Evolutionary conservation across 2,329 filamentous ascomycete genomes (phyloP).

Genomic region (Cadophora malorum): DNA sequence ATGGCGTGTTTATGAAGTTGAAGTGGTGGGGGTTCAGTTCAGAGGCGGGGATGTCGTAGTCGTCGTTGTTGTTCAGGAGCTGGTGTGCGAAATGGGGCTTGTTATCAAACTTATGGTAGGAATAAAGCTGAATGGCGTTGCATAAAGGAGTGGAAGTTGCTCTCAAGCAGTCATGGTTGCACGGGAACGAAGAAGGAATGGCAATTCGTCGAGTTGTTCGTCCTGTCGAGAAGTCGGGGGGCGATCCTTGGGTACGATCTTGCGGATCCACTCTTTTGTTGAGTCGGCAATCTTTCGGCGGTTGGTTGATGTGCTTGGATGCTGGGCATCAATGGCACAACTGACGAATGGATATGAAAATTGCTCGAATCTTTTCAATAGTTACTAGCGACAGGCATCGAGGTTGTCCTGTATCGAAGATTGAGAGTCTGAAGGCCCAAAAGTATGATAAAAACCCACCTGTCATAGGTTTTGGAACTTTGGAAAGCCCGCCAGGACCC

Average conservation of each 20-base stretch:
- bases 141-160: constrained; percentile 29
- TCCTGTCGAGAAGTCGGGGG: constrained; percentile 15
- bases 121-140: constrained; percentile 14
- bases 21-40: constrained; percentile 16
- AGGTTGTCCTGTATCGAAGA: background rate
- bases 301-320: constrained; percentile 9
- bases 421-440: background rate
- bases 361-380: background rate
- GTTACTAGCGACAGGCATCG: background rate
- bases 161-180: constrained; percentile 27
- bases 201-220: constrained; percentile 33
- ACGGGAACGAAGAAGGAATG: constrained; percentile 30
- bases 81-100: background rate
- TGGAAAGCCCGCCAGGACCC: background rate
- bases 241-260: constrained; percentile 14
- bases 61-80: background rate
- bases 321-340: constrained; percentile 8
- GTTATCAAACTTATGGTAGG: constrained; percentile 8
- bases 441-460: background rate
- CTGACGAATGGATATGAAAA: background rate
- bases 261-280: constrained; percentile 32
- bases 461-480: background rate
- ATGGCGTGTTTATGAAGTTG: constrained; percentile 2
- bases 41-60: background rate
- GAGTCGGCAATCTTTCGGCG: constrained; percentile 23